Evolutionary conservation across 495 filamentous ascomycete species (phyloP).

Genomic region (Aspergillus nidulans): DNA sequence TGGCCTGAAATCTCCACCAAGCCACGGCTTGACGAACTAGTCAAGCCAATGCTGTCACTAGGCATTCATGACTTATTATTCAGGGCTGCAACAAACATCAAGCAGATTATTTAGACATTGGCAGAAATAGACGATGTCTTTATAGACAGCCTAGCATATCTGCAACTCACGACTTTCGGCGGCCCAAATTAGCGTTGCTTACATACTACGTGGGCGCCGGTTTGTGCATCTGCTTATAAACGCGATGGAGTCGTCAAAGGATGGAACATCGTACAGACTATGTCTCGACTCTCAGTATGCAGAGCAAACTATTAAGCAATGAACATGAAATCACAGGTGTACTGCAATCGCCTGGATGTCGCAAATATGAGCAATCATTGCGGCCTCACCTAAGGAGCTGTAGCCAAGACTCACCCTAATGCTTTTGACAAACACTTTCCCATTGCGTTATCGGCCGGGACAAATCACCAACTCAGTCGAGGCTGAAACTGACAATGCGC

Average conservation of each 20-base stretch:
- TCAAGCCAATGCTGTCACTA: too few relatives aligned
- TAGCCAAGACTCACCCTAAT: constrained; percentile 16
- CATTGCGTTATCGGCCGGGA: constrained; percentile 6
- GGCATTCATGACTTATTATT: too few relatives aligned
- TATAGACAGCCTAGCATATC: not conserved
- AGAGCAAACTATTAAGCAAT: constrained; percentile 21
- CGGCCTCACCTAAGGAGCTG: constrained; percentile 13
- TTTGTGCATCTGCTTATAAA: too few relatives aligned
- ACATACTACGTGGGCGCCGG: too few relatives aligned
- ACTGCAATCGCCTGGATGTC: not conserved
- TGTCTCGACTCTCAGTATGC: not conserved
- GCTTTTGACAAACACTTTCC: constrained; percentile 5
- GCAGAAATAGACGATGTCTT: not conserved
- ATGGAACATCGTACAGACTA: not conserved
- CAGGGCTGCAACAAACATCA: not conserved
- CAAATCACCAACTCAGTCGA: constrained; percentile 15
- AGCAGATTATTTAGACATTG: not conserved
- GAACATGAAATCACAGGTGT: constrained; percentile 2
- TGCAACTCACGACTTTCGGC: not conserved
- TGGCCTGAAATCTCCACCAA: not conserved
- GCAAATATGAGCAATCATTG: not conserved
- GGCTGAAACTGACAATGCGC: constrained; percentile 6
- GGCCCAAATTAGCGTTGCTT: not conserved
- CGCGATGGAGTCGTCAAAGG: not conserved
- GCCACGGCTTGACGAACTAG: not conserved